Evolutionary conservation across 306 rosid genomes (phyloP), one percentile per base, ranked within the genome.

Genomic region (Vachellia pachyceras): DNA sequence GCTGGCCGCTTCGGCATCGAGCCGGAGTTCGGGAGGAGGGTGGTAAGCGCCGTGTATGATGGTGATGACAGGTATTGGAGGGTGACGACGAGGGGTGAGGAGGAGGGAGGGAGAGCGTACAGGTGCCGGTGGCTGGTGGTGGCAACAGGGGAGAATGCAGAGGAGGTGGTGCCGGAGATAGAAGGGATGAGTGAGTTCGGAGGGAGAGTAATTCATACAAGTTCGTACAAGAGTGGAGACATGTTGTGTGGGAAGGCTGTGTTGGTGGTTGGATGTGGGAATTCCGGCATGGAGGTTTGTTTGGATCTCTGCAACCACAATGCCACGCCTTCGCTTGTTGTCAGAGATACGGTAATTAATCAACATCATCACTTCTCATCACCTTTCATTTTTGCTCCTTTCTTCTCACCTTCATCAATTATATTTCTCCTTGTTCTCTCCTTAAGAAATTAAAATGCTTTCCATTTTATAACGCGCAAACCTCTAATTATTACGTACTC

Each of bases 211-310:
- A 25, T 85, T 25, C 98, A 94, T 82, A 90, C 95, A 0, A 84
- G 94, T 54, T 78, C 79, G 3, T 94, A 90, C 44, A 94, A 88
- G 77, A 90, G 86, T 8, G 98, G 97, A 0, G 85, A 18, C 33
- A 8, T 52, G 84, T 91, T 90, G 55, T 14, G 81, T 10, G 97
- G 91, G 41, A 90, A 91, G 84, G 85, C 72, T 40, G 97, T 90
- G 72, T 85, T 94, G 88, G 98, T 94, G 8, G 91, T 94, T 63
- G 98, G 98, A 36, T 94, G 95, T 75, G 98, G 98, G 6, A 94
- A 94, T 78, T 94, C 98, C 0, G 98, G 98, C 63, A 90, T 91
- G 98, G 98, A 94, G 82, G 86, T 94, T 55, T 89, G 91, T 70
- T 85, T 94, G 78, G 98, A 94, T 88, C 92, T 94, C 22, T 91